Base-by-base conservation (phyloP, 768 basidiomycete genomes). In the Leccinum fibrillosum region DNA sequence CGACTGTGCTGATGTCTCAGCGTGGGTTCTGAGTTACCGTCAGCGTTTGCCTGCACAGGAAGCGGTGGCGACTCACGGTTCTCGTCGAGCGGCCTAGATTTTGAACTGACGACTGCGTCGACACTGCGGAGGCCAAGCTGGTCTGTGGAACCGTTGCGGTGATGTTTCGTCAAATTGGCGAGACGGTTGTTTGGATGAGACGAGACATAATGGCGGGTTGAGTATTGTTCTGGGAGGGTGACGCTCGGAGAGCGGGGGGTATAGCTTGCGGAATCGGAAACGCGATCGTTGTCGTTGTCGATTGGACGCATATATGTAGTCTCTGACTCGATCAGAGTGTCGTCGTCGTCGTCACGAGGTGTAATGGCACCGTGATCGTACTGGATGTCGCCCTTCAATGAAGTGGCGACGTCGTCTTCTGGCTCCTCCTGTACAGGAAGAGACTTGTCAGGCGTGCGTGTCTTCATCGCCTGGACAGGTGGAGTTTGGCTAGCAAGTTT, bases 361-460 rank as follows among this genome's bases (percentile, higher is more conserved):
- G 74, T 67, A 26, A 74, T 77, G 39, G 52, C 65, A 35, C 66
- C 69, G 17, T 70, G 72, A 19, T 74, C 72, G 62, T 78, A 77
- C 45, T 69, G 59, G 37, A 82, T 79, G 15, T 62, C 70, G 32
- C 72, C 75, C 64, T 78, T 79, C 37, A 63, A 58, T 12, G 72
- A 63, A 34, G 65, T 39, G 3, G 71, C 71, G 17, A 78, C 72
- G 61, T 89, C 86, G 63, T 89, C 88, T 64, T 89, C 88, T 28
- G 80, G 79, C 60, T 89, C 88, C 67, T 90, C 89, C 69, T 91
- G 89, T 3, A 90, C 81, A 19, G 89, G 89, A 25, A 91, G 77
- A 15, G 88, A 88, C 34, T 87, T 79, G 69, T 89, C 88, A 2
- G 89, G 84, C 21, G 84, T 83, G 21, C 86, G 83, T 5, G 80